Conservation (phyloP, 2,329 filamentous ascomycete genomes). For the Knufia petricola region DNA sequence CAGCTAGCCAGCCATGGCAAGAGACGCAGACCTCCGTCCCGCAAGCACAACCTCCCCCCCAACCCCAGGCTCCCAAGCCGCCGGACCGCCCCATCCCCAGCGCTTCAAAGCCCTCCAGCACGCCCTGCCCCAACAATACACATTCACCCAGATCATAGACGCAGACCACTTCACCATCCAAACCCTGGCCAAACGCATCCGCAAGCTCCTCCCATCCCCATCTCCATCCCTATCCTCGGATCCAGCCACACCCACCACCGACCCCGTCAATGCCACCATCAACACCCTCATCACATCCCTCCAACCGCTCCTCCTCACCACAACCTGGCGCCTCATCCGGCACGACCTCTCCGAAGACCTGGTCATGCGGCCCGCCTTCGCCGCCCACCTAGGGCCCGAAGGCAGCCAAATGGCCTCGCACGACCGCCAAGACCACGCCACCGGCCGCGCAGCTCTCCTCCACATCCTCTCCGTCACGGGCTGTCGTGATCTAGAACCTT, state of each 20-base stretch:
- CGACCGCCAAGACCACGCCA: constrained; percentile 19
- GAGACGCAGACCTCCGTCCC: no score
- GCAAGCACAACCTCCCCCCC: no score
- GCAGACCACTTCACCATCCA: constrained; percentile 14
- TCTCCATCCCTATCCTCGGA: not conserved
- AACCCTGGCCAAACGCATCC: not conserved
- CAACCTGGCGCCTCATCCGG: constrained; percentile 19
- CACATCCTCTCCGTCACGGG: not conserved
- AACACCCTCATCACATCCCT: not conserved
- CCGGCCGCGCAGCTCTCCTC: constrained; percentile 11
- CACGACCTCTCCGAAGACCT: constrained; percentile 21
- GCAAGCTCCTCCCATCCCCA: not conserved
- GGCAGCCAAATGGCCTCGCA: constrained; percentile 18
- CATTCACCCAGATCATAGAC: constrained; percentile 20
- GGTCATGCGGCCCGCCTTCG: constrained; percentile 20
- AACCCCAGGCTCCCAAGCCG: no score
- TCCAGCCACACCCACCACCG: not conserved
- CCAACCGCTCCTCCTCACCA: constrained; percentile 10
- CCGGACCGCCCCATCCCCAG: no score
- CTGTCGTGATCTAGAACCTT: no score
- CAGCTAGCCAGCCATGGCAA: no score
- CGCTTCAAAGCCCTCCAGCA: no score
- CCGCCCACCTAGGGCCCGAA: constrained; percentile 12
- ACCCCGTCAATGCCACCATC: not conserved
- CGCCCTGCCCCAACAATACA: not conserved